A percentile compares a stretch with the other conserved stretches of the same genome.
These are phyloP conservation scores for Apiospora arundinis DNA, from an alignment of 2,329 filamentous ascomycete genomes.

Conservation along the genomic window DNA sequence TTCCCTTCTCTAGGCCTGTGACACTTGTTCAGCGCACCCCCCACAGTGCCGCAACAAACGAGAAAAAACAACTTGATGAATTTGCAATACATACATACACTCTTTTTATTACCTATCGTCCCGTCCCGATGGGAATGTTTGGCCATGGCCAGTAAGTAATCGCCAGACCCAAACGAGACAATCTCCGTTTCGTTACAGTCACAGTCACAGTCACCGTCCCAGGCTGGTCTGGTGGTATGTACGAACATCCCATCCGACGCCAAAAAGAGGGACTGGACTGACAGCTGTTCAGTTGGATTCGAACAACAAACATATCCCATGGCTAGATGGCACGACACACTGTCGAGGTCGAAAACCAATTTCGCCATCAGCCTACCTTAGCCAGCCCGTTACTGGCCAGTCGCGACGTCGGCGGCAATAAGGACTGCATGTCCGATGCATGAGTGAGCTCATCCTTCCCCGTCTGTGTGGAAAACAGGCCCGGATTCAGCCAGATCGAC, in stretches of 20 bases:
- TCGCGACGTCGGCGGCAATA: conserved; percentile 13
- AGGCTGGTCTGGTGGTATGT: neutral
- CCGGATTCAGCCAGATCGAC: conserved; percentile 19
- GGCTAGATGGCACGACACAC: conserved; percentile 1
- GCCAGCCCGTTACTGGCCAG: neutral
- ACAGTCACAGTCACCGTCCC: neutral
- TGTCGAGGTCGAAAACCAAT: neutral
- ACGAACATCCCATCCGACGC: neutral
- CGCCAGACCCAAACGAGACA: neutral
- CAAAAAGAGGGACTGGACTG: conserved; percentile 10
- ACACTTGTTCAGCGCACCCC: conserved; percentile 12
- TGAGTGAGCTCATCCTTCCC: conserved; percentile 14
- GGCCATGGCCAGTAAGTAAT: neutral
- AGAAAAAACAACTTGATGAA: neutral
- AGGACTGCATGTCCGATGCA: conserved; percentile 13
- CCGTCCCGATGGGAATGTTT: neutral
- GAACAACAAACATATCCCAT: neutral
- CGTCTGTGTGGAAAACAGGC: conserved; percentile 18
- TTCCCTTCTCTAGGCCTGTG: conserved; percentile 8
- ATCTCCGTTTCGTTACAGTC: neutral
- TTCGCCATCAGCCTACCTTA: neutral
- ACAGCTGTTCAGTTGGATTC: conserved; percentile 9
- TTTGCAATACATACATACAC: neutral
- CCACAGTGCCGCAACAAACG: conserved; percentile 5
- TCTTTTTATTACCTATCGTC: neutral